A percentile compares a stretch with the other conserved stretches of the same genome.
phyloP scores from a whole-genome alignment of 495 filamentous ascomycete genomes.

The Talaromyces adpressus region DNA sequence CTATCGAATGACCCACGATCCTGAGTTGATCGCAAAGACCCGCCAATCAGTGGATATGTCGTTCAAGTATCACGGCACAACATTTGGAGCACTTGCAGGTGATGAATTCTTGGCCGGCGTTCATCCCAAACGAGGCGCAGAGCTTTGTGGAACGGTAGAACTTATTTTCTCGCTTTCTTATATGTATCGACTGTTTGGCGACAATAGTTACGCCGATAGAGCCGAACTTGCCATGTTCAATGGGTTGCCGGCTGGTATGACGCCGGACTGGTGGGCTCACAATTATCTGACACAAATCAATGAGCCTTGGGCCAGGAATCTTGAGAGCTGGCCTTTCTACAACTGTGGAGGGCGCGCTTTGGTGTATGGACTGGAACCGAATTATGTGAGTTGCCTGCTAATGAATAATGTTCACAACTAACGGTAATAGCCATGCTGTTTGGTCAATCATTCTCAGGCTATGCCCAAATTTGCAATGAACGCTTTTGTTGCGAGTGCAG shows the following conservation, averaged over 20 bases:
- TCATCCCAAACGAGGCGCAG: conserved; percentile 27
- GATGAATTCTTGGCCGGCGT: conserved; percentile 28
- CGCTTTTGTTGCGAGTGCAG: conserved; percentile 7
- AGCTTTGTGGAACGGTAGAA: conserved; percentile 37
- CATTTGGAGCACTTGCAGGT: conserved; percentile 30
- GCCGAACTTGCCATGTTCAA: conserved; percentile 55
- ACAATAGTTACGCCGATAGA: conserved; percentile 46
- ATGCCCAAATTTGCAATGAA: conserved; percentile 48
- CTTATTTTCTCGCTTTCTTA: conserved; percentile 38
- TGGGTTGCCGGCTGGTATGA: conserved; percentile 46
- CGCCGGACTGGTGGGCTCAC: conserved; percentile 52
- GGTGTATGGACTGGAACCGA: conserved; percentile 9
- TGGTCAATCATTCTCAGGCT: conserved; percentile 56
- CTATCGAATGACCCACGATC: conserved; percentile 27
- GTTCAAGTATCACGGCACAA: conserved; percentile 38
- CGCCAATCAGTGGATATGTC: conserved; percentile 38
- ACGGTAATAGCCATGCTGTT: conserved; percentile 48
- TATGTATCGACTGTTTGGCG: conserved; percentile 33
- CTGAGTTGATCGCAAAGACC: conserved; percentile 22
- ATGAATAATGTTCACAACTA: conserved; percentile 13
- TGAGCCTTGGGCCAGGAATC: conserved; percentile 40
- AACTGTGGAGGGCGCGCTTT: conserved; percentile 21
- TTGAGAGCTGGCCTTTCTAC: conserved; percentile 41
- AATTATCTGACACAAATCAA: conserved; percentile 55
- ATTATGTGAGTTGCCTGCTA: conserved; percentile 15